Evolutionary conservation across 345 rosid species (phyloP).

Genomic region (Dimocarpus longan): DNA sequence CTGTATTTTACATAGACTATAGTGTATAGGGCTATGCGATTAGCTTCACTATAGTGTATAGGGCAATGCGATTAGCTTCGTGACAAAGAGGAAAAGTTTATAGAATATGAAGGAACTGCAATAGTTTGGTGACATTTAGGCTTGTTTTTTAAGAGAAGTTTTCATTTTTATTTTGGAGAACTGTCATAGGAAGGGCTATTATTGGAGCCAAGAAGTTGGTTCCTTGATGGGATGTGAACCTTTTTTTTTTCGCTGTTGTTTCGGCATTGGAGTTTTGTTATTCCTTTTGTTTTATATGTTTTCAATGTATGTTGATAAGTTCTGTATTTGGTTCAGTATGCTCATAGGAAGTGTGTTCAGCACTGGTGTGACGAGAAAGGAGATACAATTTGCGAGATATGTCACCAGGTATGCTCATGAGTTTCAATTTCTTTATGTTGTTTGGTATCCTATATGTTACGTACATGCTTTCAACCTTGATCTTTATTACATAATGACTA

Average conservation of each 20-base stretch:
- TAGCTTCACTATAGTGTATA: background rate
- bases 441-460: background rate
- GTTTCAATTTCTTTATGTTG: background rate
- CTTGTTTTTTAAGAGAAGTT: background rate
- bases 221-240: background rate
- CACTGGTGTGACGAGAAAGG: conserved; percentile 98
- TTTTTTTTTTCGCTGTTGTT: background rate
- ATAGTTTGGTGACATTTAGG: background rate
- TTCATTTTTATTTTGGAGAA: too few species aligned
- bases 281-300: background rate
- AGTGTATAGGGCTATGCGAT: background rate
- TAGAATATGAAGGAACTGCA: background rate
- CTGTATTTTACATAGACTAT: background rate
- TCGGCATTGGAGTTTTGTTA: background rate
- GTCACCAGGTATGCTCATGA: conserved; percentile 69
- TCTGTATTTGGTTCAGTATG: conserved; percentile 53
- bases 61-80: background rate
- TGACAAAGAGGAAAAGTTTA: background rate
- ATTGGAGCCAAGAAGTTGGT: background rate
- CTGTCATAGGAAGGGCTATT: background rate
- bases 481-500: background rate
- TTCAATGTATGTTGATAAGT: background rate
- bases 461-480: background rate
- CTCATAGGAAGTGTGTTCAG: conserved; percentile 91
- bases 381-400: conserved; percentile 84